phyloP scores from a whole-genome alignment of 148 eudicot species.

The Fagopyrum tataricum region DNA sequence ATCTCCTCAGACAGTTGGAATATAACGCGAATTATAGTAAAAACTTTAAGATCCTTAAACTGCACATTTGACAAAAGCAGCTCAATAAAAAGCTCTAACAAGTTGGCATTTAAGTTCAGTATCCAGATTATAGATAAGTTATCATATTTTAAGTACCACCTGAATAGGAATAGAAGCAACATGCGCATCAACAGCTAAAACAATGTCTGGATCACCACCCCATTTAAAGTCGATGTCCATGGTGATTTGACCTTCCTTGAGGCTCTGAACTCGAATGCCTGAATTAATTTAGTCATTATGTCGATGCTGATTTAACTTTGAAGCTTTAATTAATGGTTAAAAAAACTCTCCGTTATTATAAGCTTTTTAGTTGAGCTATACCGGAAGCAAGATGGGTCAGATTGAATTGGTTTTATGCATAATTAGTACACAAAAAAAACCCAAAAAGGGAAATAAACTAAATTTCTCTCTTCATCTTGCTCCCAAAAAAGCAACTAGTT shows the following conservation, averaged over 20 bases:
- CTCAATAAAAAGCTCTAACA: conserved; percentile 5
- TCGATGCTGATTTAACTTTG: background rate
- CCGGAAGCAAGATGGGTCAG: too few relatives aligned
- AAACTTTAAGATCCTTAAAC: conserved; percentile 94
- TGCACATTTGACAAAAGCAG: conserved; percentile 19
- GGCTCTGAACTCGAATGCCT: conserved; percentile 98
- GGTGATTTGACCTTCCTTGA: conserved; percentile 78
- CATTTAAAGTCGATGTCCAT: conserved; percentile 93
- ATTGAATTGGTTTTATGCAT: too few relatives aligned
- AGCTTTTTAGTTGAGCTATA: too few relatives aligned
- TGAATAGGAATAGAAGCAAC: conserved; percentile 94
- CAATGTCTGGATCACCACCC: conserved; percentile 93
- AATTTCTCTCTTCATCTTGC: too few relatives aligned
- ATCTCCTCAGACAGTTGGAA: conserved; percentile 92
- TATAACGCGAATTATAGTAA: conserved; percentile 84
- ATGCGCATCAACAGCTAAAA: conserved; percentile 67
- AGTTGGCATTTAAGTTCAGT: background rate
- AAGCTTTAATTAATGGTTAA: too few relatives aligned
- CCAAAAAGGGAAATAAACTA: too few relatives aligned
- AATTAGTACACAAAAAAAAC: too few relatives aligned
- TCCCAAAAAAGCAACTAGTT: too few relatives aligned
- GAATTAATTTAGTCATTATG: background rate
- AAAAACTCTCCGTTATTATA: too few relatives aligned
- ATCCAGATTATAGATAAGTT: background rate
- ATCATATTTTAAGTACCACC: conserved; percentile 27